Base-by-base conservation (phyloP, 2,329 filamentous ascomycete species). In the Alternaria metachromatica region DNA sequence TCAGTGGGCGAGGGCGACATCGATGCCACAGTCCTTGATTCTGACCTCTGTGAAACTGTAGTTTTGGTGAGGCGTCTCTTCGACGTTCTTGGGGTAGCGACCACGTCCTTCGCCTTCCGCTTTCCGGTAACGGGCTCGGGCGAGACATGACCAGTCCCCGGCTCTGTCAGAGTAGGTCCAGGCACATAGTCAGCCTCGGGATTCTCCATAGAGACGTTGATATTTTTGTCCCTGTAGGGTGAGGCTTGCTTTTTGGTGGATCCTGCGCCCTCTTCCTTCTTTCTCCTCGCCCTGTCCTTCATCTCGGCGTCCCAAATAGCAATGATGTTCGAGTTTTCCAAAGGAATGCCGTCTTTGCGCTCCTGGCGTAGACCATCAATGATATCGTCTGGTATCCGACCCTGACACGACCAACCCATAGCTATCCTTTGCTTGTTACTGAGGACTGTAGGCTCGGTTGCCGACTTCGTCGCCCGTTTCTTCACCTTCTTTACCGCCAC, bases 391-490 rank as follows among this genome's bases (percentile, higher is more conserved):
- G 72, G 70, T 15, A 76, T 43, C 3, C 73, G 69, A 30, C 74
- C 74, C 44, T 70, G 64, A n/a, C 62, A 65, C 54, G 66, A 70
- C 55, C 75, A 70, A 18, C 73, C 73, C 44, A 72, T 59, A 11
- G 69, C 63, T 33, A 69, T 66, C 26, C 73, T 70, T 49, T 76
- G 71, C 49, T 75, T 64, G 56, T 70, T 74, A 49, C 62, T 74
- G 20, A 76, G 65, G 3, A 75, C 51, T 20, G 72, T 60, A 18
- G 68, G 64, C 23, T 72, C 69, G 4, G 63, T 71, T n/a, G 58
- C 48, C 15, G 60, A n/a, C 20, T 59, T 62, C 13, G 60, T 64
- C n/a, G 53, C 56, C 48, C 58, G 57, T 54, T 69, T 76, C 43
- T 68, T 73, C n/a, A 28, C 41, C 30, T 70, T 72, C 21, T 64